These are phyloP conservation scores for Geotrichum phurueaensis DNA, from an alignment of 1,139 yeast species.

Conservation along the genomic window DNA sequence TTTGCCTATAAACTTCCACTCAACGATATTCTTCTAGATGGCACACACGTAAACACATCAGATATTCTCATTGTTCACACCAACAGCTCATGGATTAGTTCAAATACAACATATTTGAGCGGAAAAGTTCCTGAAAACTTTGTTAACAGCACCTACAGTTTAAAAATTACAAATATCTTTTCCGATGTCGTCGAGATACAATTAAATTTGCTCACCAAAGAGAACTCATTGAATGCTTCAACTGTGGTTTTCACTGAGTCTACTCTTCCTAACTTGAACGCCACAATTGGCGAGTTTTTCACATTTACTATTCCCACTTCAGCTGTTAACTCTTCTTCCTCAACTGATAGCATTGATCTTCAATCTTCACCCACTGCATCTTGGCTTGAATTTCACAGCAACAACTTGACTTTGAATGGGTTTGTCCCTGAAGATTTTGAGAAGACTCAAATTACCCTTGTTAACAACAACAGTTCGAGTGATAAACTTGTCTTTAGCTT, in stretches of 20 bases:
- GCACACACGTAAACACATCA: conserved; percentile 39
- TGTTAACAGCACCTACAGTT: conserved; percentile 38
- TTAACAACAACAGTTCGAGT: conserved; percentile 34
- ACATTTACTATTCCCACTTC: conserved; percentile 48
- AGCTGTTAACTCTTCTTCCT: conserved; percentile 34
- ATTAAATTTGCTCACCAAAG: conserved; percentile 35
- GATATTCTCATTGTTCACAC: conserved; percentile 51
- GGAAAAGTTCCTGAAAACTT: conserved; percentile 52
- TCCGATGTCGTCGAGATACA: conserved; percentile 60
- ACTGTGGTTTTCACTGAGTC: conserved; percentile 9
- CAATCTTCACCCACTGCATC: conserved; percentile 3
- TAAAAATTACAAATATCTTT: conserved; percentile 56
- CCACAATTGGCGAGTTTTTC: conserved; percentile 58
- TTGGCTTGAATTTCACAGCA: conserved; percentile 13
- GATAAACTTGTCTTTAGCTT: conserved; percentile 38
- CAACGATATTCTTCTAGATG: conserved; percentile 56
- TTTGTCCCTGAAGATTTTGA: conserved; percentile 9
- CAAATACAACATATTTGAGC: conserved; percentile 40
- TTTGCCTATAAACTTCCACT: conserved; percentile 59
- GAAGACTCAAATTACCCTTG: conserved; percentile 11
- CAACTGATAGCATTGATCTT: conserved; percentile 17
- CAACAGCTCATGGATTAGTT: conserved; percentile 54
- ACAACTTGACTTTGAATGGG: conserved; percentile 14
- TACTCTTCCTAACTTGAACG: conserved; percentile 45
- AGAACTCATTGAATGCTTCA: background rate